Conservation (phyloP, 352 stramenopile species). For the Phytophthora quininea region DNA sequence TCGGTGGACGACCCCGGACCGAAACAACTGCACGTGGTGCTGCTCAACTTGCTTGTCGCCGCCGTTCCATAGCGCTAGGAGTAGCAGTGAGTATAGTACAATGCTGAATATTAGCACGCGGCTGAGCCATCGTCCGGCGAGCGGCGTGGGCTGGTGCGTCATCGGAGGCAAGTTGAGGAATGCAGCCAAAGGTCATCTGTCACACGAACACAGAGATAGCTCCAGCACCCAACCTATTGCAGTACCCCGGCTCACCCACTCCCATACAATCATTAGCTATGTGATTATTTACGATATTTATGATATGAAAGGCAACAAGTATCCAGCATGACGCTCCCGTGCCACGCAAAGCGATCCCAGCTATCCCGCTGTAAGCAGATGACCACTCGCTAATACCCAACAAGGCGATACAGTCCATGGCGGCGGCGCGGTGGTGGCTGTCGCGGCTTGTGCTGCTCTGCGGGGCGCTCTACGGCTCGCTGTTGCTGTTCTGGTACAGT, state of each 20-base stretch:
- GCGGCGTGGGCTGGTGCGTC: slow-evolving; percentile 20
- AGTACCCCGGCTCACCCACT: no score
- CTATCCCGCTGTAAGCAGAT: neutral
- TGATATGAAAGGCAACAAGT: no score
- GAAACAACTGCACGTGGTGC: slow-evolving; percentile 14
- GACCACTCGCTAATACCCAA: neutral
- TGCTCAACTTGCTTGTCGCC: neutral
- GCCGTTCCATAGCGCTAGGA: slow-evolving; percentile 16
- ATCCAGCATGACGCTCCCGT: neutral
- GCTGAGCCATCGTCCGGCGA: slow-evolving; percentile 25
- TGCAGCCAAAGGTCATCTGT: neutral
- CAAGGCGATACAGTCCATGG: neutral
- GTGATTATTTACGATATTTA: no score
- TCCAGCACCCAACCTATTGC: no score
- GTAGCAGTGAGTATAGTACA: slow-evolving; percentile 17
- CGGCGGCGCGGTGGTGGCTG: neutral
- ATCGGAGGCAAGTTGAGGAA: slow-evolving; percentile 3
- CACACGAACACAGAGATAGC: no score
- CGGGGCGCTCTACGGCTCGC: slow-evolving; percentile 2
- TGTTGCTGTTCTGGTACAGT: slow-evolving; percentile 26
- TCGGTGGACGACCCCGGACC: slow-evolving; percentile 3
- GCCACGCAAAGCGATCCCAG: neutral
- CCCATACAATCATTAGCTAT: no score
- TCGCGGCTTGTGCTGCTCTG: slow-evolving; percentile 2
- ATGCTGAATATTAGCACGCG: slow-evolving; percentile 18